A percentile compares a stretch with the other conserved stretches of the same genome.
These are phyloP conservation scores for Yarrowia deformans DNA, from an alignment of 805 yeast species.

Conservation along the genomic window DNA sequence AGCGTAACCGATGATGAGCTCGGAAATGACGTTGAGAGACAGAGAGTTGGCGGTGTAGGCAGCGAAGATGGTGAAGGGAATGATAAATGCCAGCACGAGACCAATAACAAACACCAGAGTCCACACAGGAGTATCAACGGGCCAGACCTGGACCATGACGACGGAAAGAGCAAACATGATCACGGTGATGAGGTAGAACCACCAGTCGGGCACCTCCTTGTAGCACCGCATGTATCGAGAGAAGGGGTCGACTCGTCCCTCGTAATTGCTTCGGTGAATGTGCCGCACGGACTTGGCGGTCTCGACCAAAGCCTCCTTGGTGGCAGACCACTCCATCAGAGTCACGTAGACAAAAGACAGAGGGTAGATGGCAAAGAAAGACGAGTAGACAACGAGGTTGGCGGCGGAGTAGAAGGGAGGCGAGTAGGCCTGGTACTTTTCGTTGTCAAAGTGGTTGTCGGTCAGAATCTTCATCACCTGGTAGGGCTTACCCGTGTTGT, in stretches of 20 bases:
- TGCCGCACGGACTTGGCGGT: conserved; percentile 19
- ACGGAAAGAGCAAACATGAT: conserved; percentile 56
- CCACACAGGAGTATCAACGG: conserved; percentile 64
- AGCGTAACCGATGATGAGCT: conserved; percentile 68
- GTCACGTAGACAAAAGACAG: conserved; percentile 58
- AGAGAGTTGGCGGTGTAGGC: conserved; percentile 66
- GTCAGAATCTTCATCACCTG: conserved; percentile 57
- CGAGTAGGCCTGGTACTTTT: conserved; percentile 63
- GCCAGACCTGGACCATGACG: conserved; percentile 53
- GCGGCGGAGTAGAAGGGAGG: conserved; percentile 73
- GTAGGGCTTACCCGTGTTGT: conserved; percentile 60
- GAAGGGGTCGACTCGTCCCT: conserved; percentile 54
- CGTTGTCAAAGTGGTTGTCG: conserved; percentile 51
- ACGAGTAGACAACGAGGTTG: conserved; percentile 56
- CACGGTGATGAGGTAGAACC: conserved; percentile 59
- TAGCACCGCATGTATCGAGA: conserved; percentile 58
- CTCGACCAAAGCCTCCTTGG: conserved; percentile 43
- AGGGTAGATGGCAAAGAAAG: conserved; percentile 64
- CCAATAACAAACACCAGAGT: conserved; percentile 64
- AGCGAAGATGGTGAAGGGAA: conserved; percentile 67
- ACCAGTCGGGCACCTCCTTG: conserved; percentile 61
- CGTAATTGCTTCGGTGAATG: conserved; percentile 31
- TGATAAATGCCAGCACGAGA: conserved; percentile 63
- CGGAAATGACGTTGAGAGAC: conserved; percentile 68
- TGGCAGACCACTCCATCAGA: conserved; percentile 41